Conservation (phyloP, 352 stramenopile genomes). For the Pelagophyceae sp. region DNA sequence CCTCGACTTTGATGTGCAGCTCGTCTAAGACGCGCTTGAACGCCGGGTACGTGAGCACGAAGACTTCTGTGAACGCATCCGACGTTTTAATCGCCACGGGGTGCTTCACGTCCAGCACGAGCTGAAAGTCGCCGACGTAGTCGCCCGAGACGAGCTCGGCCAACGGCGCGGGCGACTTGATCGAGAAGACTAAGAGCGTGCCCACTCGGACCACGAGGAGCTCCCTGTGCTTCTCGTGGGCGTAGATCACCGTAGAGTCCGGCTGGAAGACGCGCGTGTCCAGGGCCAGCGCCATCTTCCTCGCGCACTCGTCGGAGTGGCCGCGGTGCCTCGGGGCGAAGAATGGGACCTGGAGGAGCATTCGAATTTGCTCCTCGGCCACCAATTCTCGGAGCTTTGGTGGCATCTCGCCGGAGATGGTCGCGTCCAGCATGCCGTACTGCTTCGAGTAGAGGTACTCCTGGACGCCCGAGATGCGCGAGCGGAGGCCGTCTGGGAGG, state of each 20-base stretch:
- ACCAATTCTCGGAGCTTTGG: slow-evolving; percentile 31
- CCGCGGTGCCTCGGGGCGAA: slow-evolving; percentile 30
- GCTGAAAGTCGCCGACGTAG: slow-evolving; percentile 45
- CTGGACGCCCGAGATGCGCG: slow-evolving; percentile 34
- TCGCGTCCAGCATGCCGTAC: slow-evolving; percentile 39
- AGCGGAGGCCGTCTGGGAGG: slow-evolving; percentile 31
- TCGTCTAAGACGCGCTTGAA: slow-evolving; percentile 37
- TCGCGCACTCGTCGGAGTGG: slow-evolving; percentile 28
- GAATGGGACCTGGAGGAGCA: slow-evolving; percentile 41
- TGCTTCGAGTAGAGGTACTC: slow-evolving; percentile 41
- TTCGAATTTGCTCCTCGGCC: slow-evolving; percentile 25
- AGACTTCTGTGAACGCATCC: slow-evolving; percentile 32
- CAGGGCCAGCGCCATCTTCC: slow-evolving; percentile 29
- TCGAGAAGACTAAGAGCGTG: slow-evolving; percentile 32
- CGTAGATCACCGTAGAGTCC: slow-evolving; percentile 37
- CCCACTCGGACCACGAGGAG: slow-evolving; percentile 40
- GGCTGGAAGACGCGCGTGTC: slow-evolving; percentile 37
- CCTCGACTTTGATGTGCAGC: neutral
- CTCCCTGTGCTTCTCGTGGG: slow-evolving; percentile 41
- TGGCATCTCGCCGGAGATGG: slow-evolving; percentile 38
- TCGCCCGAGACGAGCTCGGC: slow-evolving; percentile 36
- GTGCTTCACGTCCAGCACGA: slow-evolving; percentile 33
- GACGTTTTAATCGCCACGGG: neutral
- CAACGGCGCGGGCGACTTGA: slow-evolving; percentile 30
- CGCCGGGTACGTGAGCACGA: slow-evolving; percentile 37